Base-by-base conservation (phyloP, 768 basidiomycete genomes). In the Russula brevipes region DNA sequence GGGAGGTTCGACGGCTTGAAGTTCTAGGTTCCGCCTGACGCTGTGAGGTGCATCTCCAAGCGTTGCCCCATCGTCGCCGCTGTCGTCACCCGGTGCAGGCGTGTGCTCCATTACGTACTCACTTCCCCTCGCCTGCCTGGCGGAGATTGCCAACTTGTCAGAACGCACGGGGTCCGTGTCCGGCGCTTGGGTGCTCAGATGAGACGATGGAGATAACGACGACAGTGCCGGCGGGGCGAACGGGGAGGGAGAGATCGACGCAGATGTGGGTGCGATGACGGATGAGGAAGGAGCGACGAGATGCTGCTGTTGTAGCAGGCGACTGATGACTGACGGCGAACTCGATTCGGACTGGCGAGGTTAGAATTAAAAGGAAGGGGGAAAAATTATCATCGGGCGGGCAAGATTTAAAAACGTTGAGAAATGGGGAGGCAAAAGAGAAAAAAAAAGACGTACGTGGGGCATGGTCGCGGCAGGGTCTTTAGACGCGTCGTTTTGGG, bases 211-310 rank as follows among this genome's bases (percentile, higher is more conserved):
- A 3, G 51, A 38, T 17, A 30, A 44, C 5, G 30, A 55, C 9
- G 54, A n/a, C 8, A 17, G 5, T 2, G n/a, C 46, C 5, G 41
- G 58, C 12, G 58, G 58, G 0, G 63, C 58, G 50, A 64, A 64
- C 10, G 63, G 63, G 0, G 63, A 64, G 11, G 63, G 54, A 31
- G 54, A 54, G 8, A 64, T 38, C 0, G 58, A 59, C 7, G 58
- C 4, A 0, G 57, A 17, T 1, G 36, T 12, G 7, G 62, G 49
- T 30, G 51, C 36, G 54, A 44, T 9, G 17, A 36, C 35, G 19
- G 24, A 9, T 16, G 24, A 35, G 36, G 60, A 38, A 16, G 35
- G n/a, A 17, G 49, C 39, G 4, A 19, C 30, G 42, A 42, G 14
- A 38, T 38, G 8, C 5, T 31, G 60, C 33, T 24, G 24, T 24